Percentiles rank a stretch among this genome's conserved stretches.
phyloP scores from a whole-genome alignment of 176 grass and related monocot species.

The Tuctoria greenei region DNA sequence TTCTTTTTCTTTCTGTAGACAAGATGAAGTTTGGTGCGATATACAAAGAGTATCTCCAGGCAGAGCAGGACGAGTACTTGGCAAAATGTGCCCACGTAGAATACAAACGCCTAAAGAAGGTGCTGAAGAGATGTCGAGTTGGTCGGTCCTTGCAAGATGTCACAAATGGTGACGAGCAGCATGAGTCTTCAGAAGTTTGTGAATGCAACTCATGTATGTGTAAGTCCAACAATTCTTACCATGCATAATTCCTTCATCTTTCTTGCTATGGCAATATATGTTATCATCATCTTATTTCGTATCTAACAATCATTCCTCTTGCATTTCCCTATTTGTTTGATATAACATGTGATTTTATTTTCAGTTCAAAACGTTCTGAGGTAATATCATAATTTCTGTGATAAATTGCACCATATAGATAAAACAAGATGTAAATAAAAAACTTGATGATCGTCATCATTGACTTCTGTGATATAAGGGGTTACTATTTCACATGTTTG shows the following conservation, averaged over 20 bases:
- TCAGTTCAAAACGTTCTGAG: neutral
- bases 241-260: constrained; percentile 12
- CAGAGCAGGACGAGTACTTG: constrained; percentile 63
- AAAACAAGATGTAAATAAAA: neutral
- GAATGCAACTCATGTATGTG: constrained; percentile 67
- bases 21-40: constrained; percentile 73
- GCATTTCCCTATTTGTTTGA: neutral
- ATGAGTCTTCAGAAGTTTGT: constrained; percentile 37
- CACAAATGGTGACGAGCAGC: constrained; percentile 17
- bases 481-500: neutral
- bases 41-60: constrained; percentile 61
- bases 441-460: constrained; percentile 4
- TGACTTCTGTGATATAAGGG: neutral
- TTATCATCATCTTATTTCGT: neutral
- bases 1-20: neutral
- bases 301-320: neutral
- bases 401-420: neutral
- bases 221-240: constrained; percentile 3
- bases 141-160: constrained; percentile 43
- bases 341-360: neutral
- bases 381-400: neutral
- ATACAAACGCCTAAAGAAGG: constrained; percentile 76
- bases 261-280: neutral
- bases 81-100: constrained; percentile 62
- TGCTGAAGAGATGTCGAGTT: constrained; percentile 62